These are phyloP conservation scores for Termitomyces sp. DNA, from an alignment of 768 basidiomycete species.

Conservation along the genomic window DNA sequence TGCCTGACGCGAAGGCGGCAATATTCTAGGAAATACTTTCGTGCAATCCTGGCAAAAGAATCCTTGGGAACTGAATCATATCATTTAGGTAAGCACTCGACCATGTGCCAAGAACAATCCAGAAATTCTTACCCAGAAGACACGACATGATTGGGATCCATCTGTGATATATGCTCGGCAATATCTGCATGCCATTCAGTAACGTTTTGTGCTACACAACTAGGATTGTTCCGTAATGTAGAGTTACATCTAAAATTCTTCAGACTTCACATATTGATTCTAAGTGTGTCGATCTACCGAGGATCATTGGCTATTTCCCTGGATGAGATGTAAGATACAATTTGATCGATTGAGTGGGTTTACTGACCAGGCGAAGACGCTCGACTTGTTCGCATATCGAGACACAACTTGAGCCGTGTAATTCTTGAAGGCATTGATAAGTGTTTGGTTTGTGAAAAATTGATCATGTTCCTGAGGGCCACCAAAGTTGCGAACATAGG, in stretches of 20 bases:
- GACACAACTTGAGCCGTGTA: conserved; percentile 50
- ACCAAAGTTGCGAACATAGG: conserved; percentile 50
- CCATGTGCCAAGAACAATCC: conserved; percentile 2
- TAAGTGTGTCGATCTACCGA: conserved; percentile 29
- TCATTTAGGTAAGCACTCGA: background rate
- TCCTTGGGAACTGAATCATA: conserved; percentile 39
- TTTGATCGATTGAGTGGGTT: background rate
- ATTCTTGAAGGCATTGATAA: conserved; percentile 50
- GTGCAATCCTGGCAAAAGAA: conserved; percentile 54
- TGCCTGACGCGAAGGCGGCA: conserved; percentile 31
- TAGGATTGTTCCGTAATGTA: conserved; percentile 33
- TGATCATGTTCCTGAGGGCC: conserved; percentile 44
- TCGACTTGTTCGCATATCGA: conserved; percentile 49
- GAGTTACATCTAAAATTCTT: conserved; percentile 48
- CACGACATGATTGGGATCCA: conserved; percentile 63
- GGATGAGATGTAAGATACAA: conserved; percentile 11
- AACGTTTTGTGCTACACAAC: conserved; percentile 46
- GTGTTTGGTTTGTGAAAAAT: conserved; percentile 49
- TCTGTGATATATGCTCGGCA: conserved; percentile 40
- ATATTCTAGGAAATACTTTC: conserved; percentile 43
- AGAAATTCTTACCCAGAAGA: conserved; percentile 48
- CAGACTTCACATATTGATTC: background rate
- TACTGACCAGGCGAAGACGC: conserved; percentile 47
- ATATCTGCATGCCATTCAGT: conserved; percentile 52
- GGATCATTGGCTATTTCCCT: conserved; percentile 70